Evolutionary conservation across 208 protist species (phyloP), one percentile per base, ranked within the genome.

Genomic region (Naegleria lovaniensis): DNA sequence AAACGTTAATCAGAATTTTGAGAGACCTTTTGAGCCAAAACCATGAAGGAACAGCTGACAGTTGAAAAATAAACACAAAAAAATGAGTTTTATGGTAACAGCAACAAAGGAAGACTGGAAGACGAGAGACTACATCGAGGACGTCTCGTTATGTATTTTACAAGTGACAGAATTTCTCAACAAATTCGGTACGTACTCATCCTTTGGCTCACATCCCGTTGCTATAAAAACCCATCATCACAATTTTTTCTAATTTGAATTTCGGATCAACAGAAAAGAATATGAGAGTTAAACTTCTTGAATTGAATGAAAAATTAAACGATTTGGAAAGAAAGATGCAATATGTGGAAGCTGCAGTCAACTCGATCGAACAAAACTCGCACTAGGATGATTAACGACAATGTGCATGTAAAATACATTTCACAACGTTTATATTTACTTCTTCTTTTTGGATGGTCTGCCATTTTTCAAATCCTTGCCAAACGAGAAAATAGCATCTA

Each of bases 161-260:
- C 7, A 83, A 79, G 55, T 90, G 25, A 36, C 87, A n/a, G 87
- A 90, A 51, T 90, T 90, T 79, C 48, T 90, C 11, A 90, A 90
- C 33, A 67, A 79, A 79, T 90, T 90, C 59, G 87, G 86, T 89
- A 89, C 5, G 51, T 43, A 43, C 51, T 13, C n/a, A 40, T 5
- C 38, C n/a, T 29, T 86, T 5, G 76, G n/a, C 1, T 19, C 33
- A 41, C 0, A 16, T 25, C 25, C 33, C n/a, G n/a, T n/a, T n/a
- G n/a, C n/a, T n/a, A n/a, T n/a, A n/a, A 38, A 13, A n/a, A 83
- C n/a, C 22, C 55, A 19, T 67, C 55, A 67, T 67, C 55, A 67
- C 55, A 67, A 29, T 29, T 48, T 48, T 48, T 7, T 9, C 3
- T 67, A 67, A 22, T 67, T 67, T 67, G 1, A 67, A 67, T 67